Evolutionary conservation across 352 stramenopile species (phyloP), one percentile per base, ranked within the genome.

Genomic region (Achlya hypogyna): DNA sequence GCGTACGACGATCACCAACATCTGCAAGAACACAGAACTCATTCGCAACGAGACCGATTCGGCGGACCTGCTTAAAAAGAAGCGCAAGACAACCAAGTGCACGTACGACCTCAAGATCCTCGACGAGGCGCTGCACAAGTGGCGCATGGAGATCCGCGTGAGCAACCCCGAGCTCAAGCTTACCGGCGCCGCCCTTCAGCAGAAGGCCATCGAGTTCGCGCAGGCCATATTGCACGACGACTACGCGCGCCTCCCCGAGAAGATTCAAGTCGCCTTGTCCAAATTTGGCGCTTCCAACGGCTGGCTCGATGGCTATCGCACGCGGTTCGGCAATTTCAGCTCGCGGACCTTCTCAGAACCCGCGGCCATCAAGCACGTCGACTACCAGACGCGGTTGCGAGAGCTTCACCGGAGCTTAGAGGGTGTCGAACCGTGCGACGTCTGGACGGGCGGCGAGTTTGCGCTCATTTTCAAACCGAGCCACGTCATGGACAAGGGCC

Each of bases 11-110:
- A 91, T 93, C 71, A 93, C 85, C 45, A 93, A 91, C 72, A 91
- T 93, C 49, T 93, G 81, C 65, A 71, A 80, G n/a, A 81, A 93
- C 66, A 82, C 90, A 40, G 80, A 91, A 20, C 62, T 91, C 16
- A 91, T 93, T 60, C 82, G 83, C 60, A 84, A 78, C 0, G 84
- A 93, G 72, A 93, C 84, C n/a, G 82, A 93, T 74, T 91, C 84
- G 47, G 84, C 84, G 6, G 84, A 93, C 70, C 81, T 82, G 9
- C 75, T 80, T 32, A 93, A 93, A 75, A 93, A 93, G 75, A 85
- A 86, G 64, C 76, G 84, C 73, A 93, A 93, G 72, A 93, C 82
- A 22, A 91, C 85, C 64, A 89, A 88, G 65, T 91, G 82, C 73
- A 83, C 81, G 51, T 91, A 91, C 70, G 82, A 93, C 63, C 72